Evolutionary conservation across 495 filamentous ascomycete species (phyloP).

Genomic region (Daldinia childiae): DNA sequence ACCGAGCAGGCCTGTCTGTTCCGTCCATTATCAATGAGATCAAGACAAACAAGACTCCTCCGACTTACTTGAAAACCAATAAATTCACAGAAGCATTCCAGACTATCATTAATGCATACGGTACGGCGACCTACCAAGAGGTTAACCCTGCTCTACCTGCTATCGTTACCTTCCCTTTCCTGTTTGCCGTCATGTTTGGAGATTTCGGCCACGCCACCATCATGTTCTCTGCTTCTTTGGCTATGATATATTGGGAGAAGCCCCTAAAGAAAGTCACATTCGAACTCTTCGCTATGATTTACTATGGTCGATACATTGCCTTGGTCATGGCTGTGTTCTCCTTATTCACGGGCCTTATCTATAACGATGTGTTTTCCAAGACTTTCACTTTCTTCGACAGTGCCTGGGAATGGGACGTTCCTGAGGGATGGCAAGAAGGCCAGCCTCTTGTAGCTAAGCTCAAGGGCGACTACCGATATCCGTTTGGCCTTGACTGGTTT

Average conservation of each 20-base stretch:
- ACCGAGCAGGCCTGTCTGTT: constrained; percentile 90
- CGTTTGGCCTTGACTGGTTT: constrained; percentile 94
- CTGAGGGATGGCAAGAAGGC: constrained; percentile 69
- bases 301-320: constrained; percentile 98
- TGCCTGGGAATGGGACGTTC: constrained; percentile 83
- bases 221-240: constrained; percentile 78
- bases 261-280: constrained; percentile 89
- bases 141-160: constrained; percentile 96
- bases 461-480: constrained; percentile 80
- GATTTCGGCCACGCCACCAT: constrained; percentile 92
- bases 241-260: constrained; percentile 97
- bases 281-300: constrained; percentile 96
- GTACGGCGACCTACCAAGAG: constrained; percentile 95
- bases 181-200: constrained; percentile 99
- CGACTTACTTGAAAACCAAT: constrained; percentile 95
- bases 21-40: constrained; percentile 99
- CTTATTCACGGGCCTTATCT: constrained; percentile 95
- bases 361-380: constrained; percentile 98
- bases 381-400: constrained; percentile 86
- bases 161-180: constrained; percentile 95
- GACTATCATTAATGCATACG: constrained; percentile 98
- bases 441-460: constrained; percentile 68
- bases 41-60: constrained; percentile 92
- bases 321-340: constrained; percentile 97
- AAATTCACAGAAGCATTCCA: constrained; percentile 98